Evolutionary conservation across 2,329 filamentous ascomycete species (phyloP).

Genomic region (Rhytidhysteron rufulum): DNA sequence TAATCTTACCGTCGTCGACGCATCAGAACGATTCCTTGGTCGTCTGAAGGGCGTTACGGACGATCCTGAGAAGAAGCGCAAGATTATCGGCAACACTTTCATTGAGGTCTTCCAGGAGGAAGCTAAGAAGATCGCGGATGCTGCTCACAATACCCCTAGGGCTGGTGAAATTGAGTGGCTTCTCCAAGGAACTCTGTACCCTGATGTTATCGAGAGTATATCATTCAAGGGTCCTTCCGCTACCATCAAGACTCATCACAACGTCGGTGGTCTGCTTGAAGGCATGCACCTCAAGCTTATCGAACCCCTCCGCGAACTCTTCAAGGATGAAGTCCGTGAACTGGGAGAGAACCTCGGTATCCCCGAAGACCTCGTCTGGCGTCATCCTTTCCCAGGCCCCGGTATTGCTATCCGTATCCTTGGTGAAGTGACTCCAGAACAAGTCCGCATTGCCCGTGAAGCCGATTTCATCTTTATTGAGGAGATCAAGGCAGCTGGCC

Average conservation of each 20-base stretch:
- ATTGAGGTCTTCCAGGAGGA: constrained; percentile 82
- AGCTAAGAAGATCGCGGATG: constrained; percentile 69
- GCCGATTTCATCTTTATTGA: constrained; percentile 76
- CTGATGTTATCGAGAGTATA: constrained; percentile 67
- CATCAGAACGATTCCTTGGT: constrained; percentile 69
- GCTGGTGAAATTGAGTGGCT: constrained; percentile 82
- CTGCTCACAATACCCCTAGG: constrained; percentile 60
- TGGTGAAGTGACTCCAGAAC: constrained; percentile 76
- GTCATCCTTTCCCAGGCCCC: constrained; percentile 74
- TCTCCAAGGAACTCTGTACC: constrained; percentile 81
- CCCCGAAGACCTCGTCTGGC: constrained; percentile 69
- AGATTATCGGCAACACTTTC: constrained; percentile 80
- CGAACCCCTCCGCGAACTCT: constrained; percentile 74
- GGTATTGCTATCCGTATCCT: constrained; percentile 76
- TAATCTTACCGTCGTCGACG: constrained; percentile 85
- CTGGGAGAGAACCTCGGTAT: constrained; percentile 69
- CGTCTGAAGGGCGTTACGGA: constrained; percentile 69
- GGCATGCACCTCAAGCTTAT: constrained; percentile 66
- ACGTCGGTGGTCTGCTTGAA: constrained; percentile 65
- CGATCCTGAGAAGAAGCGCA: constrained; percentile 81
- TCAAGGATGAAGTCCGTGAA: constrained; percentile 77
- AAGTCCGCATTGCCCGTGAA: constrained; percentile 73
- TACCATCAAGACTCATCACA: constrained; percentile 73
- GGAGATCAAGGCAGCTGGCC: constrained; percentile 67
- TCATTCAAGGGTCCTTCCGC: constrained; percentile 69